Evolutionary conservation across 78 protist genomes (phyloP).

Genomic region (Planoprotostelium fungivorum): DNA sequence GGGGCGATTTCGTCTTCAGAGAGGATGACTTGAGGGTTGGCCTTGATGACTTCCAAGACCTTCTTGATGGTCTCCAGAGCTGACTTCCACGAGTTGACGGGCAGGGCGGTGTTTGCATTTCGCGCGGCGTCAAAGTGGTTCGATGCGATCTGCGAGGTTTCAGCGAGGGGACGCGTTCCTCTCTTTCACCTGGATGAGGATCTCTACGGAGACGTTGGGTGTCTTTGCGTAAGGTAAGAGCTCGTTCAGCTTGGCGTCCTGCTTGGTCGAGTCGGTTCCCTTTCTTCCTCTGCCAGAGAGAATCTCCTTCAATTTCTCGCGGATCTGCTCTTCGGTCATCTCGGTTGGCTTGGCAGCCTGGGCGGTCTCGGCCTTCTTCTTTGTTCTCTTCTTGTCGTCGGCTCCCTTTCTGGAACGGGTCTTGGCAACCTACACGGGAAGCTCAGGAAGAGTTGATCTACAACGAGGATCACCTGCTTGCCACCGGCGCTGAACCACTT

Average conservation of each 20-base stretch:
- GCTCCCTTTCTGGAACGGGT: neutral
- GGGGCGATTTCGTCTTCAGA: neutral
- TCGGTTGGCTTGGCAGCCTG: neutral
- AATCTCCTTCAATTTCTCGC: slow-evolving; percentile 40
- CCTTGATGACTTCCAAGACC: slow-evolving; percentile 3
- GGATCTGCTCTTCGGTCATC: slow-evolving; percentile 27
- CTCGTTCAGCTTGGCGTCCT: slow-evolving; percentile 23
- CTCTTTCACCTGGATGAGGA: slow-evolving; percentile 36
- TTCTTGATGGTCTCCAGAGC: slow-evolving; percentile 16
- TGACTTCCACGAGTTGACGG: slow-evolving; percentile 36
- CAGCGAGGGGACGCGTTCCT: too few species aligned
- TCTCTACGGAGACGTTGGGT: slow-evolving; percentile 38
- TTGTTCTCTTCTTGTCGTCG: neutral
- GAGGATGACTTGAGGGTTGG: slow-evolving; percentile 1
- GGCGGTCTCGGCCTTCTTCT: slow-evolving; percentile 2
- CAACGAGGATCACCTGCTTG: too few species aligned
- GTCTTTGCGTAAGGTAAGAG: slow-evolving; percentile 9
- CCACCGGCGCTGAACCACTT: too few species aligned
- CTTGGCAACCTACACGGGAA: too few species aligned
- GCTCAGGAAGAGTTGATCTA: too few species aligned
- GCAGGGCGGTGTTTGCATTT: slow-evolving; percentile 28
- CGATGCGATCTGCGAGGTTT: slow-evolving; percentile 40
- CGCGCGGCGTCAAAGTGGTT: slow-evolving; percentile 59
- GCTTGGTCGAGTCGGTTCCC: slow-evolving; percentile 40
- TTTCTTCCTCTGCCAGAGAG: slow-evolving; percentile 35